Percentiles rank a stretch among this genome's conserved stretches.
Conservation (phyloP, 108 stramenopile species). For the Pseudonitzschia multistriata region DNA sequence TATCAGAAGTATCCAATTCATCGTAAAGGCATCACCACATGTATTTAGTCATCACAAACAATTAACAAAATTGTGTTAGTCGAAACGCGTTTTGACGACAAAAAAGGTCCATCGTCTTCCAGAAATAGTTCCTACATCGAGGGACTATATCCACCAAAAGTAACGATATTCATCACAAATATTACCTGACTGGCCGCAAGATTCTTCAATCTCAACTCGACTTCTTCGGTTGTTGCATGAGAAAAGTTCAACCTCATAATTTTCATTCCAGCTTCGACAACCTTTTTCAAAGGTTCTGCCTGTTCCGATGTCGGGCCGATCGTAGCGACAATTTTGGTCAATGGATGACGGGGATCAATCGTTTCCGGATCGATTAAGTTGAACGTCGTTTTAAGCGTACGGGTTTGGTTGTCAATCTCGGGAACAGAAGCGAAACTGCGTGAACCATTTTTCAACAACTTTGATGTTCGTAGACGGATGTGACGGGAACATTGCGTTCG, state of each 20-base stretch:
- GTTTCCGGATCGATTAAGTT: constrained; percentile 39
- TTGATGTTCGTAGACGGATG: neutral
- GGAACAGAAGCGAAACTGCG: neutral
- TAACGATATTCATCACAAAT: neutral
- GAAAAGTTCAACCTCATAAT: constrained; percentile 95
- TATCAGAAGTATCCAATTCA: neutral
- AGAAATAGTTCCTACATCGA: no score
- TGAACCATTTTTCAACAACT: neutral
- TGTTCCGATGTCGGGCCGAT: constrained; percentile 94
- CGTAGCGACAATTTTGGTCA: constrained; percentile 93
- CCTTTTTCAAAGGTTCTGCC: constrained; percentile 64
- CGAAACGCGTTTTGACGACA: neutral
- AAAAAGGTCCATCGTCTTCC: neutral
- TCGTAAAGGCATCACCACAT: neutral
- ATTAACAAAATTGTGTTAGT: neutral
- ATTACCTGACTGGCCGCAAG: constrained; percentile 61
- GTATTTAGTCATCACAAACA: neutral
- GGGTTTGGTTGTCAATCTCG: constrained; percentile 2
- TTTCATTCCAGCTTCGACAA: constrained; percentile 81
- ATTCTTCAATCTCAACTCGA: constrained; percentile 84
- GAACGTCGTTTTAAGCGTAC: constrained; percentile 37
- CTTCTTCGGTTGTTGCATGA: constrained; percentile 95
- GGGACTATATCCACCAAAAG: no score
- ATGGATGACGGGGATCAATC: constrained; percentile 40
- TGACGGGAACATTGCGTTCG: neutral